A percentile compares a stretch with the other conserved stretches of the same genome.
phyloP scores from a whole-genome alignment of 306 rosid genomes.

The Sphenostylis stenocarpa region DNA sequence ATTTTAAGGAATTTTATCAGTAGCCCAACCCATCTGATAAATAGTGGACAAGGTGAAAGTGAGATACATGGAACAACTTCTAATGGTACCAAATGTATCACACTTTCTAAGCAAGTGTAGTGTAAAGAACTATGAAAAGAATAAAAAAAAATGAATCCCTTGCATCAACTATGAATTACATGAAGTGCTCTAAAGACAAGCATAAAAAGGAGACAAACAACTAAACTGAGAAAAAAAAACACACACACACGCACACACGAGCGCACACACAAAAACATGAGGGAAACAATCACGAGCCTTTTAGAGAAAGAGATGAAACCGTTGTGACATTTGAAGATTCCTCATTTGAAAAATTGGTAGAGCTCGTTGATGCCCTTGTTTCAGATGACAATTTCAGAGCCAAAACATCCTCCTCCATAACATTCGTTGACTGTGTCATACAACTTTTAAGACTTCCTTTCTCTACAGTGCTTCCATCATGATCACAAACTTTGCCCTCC shows the following conservation, averaged over 20 bases:
- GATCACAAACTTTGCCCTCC: slow-evolving; percentile 44
- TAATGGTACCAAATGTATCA: neutral
- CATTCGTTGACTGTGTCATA: slow-evolving; percentile 43
- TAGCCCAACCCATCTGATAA: neutral
- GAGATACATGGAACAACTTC: neutral
- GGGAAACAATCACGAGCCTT: slow-evolving; percentile 49
- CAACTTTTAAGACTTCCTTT: slow-evolving; percentile 40
- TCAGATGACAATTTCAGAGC: slow-evolving; percentile 67
- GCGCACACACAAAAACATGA: too few relatives aligned
- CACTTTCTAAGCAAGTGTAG: slow-evolving; percentile 12
- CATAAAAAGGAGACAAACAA: slow-evolving; percentile 8
- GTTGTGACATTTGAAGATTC: slow-evolving; percentile 57
- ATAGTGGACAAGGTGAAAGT: slow-evolving; percentile 19
- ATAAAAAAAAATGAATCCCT: too few relatives aligned
- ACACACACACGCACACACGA: too few relatives aligned
- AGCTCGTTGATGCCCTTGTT: slow-evolving; percentile 49
- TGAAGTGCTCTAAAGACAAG: neutral
- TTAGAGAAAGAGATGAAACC: slow-evolving; percentile 72
- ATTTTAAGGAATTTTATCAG: neutral
- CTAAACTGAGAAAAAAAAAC: slow-evolving; percentile 2
- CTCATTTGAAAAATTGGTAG: slow-evolving; percentile 55
- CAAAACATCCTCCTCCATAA: slow-evolving; percentile 47
- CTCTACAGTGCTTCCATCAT: slow-evolving; percentile 36
- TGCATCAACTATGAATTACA: neutral
- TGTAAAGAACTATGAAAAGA: slow-evolving; percentile 5